A percentile compares a stretch with the other conserved stretches of the same genome.
Conservation (phyloP, 352 stramenopile genomes). For the Phytophthora cactorum region DNA sequence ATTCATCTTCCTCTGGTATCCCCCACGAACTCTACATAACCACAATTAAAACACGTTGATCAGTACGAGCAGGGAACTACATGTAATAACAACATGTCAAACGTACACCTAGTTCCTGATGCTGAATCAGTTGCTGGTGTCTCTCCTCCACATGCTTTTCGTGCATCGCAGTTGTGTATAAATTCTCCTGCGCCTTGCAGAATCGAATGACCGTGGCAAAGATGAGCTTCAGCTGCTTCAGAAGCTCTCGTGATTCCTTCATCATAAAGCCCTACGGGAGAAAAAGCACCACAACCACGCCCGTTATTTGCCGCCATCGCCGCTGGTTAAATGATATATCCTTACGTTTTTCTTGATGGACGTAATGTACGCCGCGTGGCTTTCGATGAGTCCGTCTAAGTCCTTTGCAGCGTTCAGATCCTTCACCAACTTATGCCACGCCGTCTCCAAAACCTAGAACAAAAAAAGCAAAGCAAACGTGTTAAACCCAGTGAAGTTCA, state of each 20-base stretch:
- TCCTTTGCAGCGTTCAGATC: constrained; percentile 91
- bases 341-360: constrained; percentile 90
- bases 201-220: constrained; percentile 87
- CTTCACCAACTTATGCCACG: constrained; percentile 93
- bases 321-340: not conserved
- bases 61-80: not conserved
- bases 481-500: not conserved
- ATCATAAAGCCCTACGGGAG: constrained; percentile 79
- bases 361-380: constrained; percentile 95
- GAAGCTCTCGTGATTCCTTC: constrained; percentile 72
- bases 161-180: constrained; percentile 80
- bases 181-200: constrained; percentile 80
- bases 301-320: constrained; percentile 5
- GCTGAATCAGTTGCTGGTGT: constrained; percentile 53
- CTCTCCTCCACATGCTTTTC: constrained; percentile 72
- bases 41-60: not conserved
- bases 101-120: constrained; percentile 54
- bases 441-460: constrained; percentile 87
- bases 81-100: not conserved
- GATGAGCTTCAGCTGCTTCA: constrained; percentile 83
- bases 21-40: constrained; percentile 60
- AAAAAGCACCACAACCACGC: constrained; percentile 4
- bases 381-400: constrained; percentile 96
- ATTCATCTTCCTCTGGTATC: constrained; percentile 61
- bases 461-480: constrained; percentile 2